phyloP scores from a whole-genome alignment of 257 asterid genomes.

The Fraxinus anomala region DNA sequence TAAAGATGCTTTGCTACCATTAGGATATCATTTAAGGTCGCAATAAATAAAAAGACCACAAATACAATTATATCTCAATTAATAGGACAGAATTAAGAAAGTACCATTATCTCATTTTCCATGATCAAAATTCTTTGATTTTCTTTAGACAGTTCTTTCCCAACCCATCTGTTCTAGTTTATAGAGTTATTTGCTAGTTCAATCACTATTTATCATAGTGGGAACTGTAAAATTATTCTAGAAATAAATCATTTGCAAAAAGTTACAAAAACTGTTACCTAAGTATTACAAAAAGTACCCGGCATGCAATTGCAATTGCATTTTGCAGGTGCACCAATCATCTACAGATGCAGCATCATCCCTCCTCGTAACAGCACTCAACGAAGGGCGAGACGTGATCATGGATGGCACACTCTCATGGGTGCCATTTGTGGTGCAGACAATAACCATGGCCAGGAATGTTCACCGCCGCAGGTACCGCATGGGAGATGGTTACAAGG shows the following conservation, averaged over 20 bases:
- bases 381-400: conserved; percentile 90
- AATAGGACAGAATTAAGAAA: too few species aligned
- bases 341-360: conserved; percentile 97
- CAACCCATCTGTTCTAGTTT: neutral
- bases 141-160: neutral
- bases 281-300: neutral
- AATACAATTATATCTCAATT: too few species aligned
- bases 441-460: conserved; percentile 85
- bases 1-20: too few species aligned
- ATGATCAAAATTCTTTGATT: neutral
- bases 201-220: neutral
- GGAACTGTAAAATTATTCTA: neutral
- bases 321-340: conserved; percentile 84
- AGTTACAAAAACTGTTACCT: neutral
- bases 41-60: too few species aligned
- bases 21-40: too few species aligned
- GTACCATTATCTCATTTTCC: too few species aligned
- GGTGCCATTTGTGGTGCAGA: conserved; percentile 90
- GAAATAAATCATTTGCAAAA: neutral
- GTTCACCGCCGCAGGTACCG: conserved; percentile 84
- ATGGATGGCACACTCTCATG: conserved; percentile 95
- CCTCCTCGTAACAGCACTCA: conserved; percentile 87
- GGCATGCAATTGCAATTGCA: neutral
- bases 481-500: conserved; percentile 85
- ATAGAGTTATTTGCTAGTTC: neutral